These are phyloP conservation scores for Penicillium longicatenatum DNA, from an alignment of 495 filamentous ascomycete species.

Conservation along the genomic window DNA sequence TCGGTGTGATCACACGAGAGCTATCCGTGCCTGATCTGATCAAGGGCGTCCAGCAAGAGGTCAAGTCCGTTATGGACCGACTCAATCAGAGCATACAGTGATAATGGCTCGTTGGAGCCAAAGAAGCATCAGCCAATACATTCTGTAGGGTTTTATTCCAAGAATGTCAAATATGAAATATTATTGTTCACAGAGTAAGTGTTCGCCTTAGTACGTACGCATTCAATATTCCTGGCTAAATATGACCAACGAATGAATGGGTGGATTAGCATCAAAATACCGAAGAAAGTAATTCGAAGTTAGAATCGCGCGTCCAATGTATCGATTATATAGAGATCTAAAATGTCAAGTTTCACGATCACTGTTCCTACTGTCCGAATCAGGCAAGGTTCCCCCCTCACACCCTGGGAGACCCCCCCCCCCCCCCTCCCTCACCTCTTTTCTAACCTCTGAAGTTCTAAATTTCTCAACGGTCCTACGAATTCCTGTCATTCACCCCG, in stretches of 20 bases:
- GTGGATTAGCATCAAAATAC: too few species aligned
- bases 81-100: neutral
- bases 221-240: too few species aligned
- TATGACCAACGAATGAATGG: too few species aligned
- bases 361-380: conserved; percentile 11
- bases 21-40: conserved; percentile 22
- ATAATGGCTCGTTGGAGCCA: neutral
- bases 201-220: too few species aligned
- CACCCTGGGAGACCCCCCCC: conserved; percentile 1
- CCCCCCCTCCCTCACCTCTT: conserved; percentile 11
- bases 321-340: neutral
- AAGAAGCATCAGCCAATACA: neutral
- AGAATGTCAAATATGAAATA: too few species aligned
- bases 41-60: conserved; percentile 16
- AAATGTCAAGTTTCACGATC: neutral
- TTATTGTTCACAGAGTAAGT: too few species aligned
- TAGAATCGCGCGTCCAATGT: neutral
- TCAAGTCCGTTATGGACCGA: neutral
- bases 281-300: neutral
- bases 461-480: neutral
- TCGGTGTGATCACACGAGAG: conserved; percentile 23
- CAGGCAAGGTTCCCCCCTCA: conserved; percentile 19
- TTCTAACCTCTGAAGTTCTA: conserved; percentile 1
- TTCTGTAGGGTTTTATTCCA: too few species aligned
- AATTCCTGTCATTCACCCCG: conserved; percentile 1